A percentile compares a stretch with the other conserved stretches of the same genome.
These are phyloP conservation scores for Schwanniomyces polymorphus DNA, from an alignment of 805 yeast species.

Conservation along the genomic window DNA sequence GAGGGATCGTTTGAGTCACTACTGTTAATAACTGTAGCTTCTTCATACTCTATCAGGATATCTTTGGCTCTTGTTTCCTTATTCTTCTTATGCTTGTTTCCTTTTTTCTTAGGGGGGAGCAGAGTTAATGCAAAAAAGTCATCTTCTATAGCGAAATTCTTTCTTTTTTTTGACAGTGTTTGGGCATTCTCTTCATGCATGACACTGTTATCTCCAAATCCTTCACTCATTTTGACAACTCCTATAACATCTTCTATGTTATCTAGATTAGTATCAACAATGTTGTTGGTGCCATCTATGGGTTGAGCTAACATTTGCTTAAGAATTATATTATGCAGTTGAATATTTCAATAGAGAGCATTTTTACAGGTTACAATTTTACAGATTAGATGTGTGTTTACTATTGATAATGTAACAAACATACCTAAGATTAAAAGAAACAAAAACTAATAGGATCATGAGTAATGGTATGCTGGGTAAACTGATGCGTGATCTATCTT, in stretches of 20 bases:
- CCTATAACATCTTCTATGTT: neutral
- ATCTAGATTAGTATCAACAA: neutral
- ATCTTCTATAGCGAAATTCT: conserved; percentile 16
- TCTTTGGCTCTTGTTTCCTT: neutral
- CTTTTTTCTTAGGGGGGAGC: conserved; percentile 10
- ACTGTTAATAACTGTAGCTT: neutral
- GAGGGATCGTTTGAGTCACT: neutral
- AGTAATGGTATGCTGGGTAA: neutral
- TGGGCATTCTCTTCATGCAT: neutral
- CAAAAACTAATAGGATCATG: neutral
- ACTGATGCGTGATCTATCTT: conserved; percentile 21
- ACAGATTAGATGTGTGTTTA: neutral
- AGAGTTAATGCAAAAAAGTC: conserved; percentile 28
- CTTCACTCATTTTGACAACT: neutral
- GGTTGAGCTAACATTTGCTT: neutral
- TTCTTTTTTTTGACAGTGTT: conserved; percentile 1
- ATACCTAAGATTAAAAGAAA: neutral
- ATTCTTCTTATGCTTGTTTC: conserved; percentile 8
- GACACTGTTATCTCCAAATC: neutral
- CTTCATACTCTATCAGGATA: neutral
- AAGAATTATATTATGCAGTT: neutral
- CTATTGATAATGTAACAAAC: neutral
- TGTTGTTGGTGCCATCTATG: neutral
- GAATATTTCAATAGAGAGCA: too few relatives aligned
- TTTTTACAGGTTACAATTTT: too few relatives aligned